A percentile compares a stretch with the other conserved stretches of the same genome.
Conservation (phyloP, 75 land plant species). For the Picea sitchensis region DNA sequence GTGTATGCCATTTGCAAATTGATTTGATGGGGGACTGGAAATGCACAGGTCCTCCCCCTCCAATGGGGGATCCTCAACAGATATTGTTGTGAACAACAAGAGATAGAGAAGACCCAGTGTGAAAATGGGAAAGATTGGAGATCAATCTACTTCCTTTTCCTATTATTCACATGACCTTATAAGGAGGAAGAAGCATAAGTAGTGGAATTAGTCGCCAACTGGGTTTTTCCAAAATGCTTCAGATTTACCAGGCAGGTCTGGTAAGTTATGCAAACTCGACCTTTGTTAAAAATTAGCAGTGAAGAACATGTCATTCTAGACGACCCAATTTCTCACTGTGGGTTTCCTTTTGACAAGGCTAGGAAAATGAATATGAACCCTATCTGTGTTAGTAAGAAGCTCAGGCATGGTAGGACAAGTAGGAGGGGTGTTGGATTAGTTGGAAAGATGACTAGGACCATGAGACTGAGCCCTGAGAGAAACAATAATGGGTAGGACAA, state of each 20-base stretch:
- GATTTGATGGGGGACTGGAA: too few relatives aligned
- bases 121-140: slow-evolving; percentile 70
- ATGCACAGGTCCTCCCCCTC: too few relatives aligned
- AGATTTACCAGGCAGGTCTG: background rate
- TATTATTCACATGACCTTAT: background rate
- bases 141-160: slow-evolving; percentile 20
- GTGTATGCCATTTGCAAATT: too few relatives aligned
- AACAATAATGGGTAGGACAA: background rate
- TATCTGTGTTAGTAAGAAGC: too few relatives aligned
- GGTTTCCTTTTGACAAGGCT: background rate
- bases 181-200: background rate
- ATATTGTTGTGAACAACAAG: slow-evolving; percentile 29
- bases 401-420: slow-evolving; percentile 3
- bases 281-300: background rate
- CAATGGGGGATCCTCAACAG: background rate
- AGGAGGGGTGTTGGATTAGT: background rate
- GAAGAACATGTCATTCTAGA: background rate
- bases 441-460: too few relatives aligned
- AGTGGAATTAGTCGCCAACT: background rate
- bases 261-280: background rate
- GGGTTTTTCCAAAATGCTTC: background rate
- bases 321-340: background rate
- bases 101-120: slow-evolving; percentile 78
- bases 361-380: too few relatives aligned
- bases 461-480: too few relatives aligned